These are phyloP conservation scores for Diaporthe citriasiana DNA, from an alignment of 2,329 filamentous ascomycete species.

Conservation along the genomic window DNA sequence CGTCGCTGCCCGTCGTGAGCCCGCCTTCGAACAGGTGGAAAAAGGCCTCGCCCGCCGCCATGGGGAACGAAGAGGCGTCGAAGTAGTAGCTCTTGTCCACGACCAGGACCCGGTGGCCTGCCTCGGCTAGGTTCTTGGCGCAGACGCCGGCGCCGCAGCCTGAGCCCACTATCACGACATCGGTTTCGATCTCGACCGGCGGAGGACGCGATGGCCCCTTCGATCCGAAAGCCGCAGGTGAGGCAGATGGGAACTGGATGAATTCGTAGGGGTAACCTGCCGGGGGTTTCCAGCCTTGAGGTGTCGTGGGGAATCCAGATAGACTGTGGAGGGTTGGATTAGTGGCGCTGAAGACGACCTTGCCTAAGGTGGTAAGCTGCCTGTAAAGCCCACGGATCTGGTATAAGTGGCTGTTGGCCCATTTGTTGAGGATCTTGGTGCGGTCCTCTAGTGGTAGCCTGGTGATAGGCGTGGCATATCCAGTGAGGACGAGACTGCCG, in stretches of 20 bases:
- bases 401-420: constrained; percentile 62
- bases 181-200: constrained; percentile 38
- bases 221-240: not conserved
- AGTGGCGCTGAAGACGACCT: constrained; percentile 61
- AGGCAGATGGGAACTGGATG: constrained; percentile 24
- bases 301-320: constrained; percentile 53
- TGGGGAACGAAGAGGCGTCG: constrained; percentile 77
- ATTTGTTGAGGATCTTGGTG: constrained; percentile 57
- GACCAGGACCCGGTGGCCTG: constrained; percentile 73
- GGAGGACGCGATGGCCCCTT: not conserved
- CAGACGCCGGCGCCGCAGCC: constrained; percentile 44
- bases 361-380: constrained; percentile 59
- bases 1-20: constrained; percentile 67
- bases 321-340: constrained; percentile 59
- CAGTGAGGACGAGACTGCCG: constrained; percentile 37
- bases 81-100: constrained; percentile 86
- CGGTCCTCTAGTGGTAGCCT: constrained; percentile 39
- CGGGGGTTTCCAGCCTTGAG: constrained; percentile 44
- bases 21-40: constrained; percentile 77
- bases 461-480: constrained; percentile 37
- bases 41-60: constrained; percentile 72
- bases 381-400: constrained; percentile 60
- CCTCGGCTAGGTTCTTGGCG: constrained; percentile 42
- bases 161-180: constrained; percentile 43
- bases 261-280: constrained; percentile 39